Base-by-base conservation (phyloP, 257 asterid genomes). In the Perilla frutescens region DNA sequence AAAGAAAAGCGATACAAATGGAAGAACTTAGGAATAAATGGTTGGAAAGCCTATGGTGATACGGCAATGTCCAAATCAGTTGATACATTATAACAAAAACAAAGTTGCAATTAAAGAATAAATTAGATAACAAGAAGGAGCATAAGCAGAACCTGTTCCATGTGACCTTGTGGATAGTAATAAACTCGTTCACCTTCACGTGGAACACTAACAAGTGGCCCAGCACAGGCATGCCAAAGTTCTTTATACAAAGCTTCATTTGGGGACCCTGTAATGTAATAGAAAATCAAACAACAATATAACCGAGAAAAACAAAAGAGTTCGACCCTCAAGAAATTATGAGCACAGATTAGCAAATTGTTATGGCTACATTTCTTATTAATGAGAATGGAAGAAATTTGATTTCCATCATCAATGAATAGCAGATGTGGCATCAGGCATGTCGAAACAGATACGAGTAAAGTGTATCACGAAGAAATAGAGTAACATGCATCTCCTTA, bases 171-270 rank as follows among this genome's bases (percentile, higher is more conserved):
- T 3, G 99, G 99, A 74, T 86, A 94, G 84, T 94, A 94, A 77
- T 91, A 94, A 71, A 89, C 96, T 49, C 92, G 85, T 78, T 90
- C 99, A 12, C 91, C 91, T 79, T 91, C 90, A 78, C 92, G 89
- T 55, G 99, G 99, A 77, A 94, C 86, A 8, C 83, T 80, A 57
- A 94, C 97, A 62, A 94, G 97, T 62, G 99, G 97, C 29, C 99
- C 99, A 43, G 99, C 99, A 83, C 99, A 94, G 61, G 97, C 96
- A 84, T 88, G 90, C 99, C 99, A 94, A 8, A 94, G 95, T 81
- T 91, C 96, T 84, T 86, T 85, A 77, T 82, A 91, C 76, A 94
- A 72, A 58, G 95, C 96, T 73, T 87, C 92, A 87, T 76, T 82
- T 48, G 82, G 48, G 40, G 78, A 62, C 62, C 89, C 98, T 94